Evolutionary conservation across 164 flowering plant genomes (phyloP).

Genomic region (Berberis vulgaris): DNA sequence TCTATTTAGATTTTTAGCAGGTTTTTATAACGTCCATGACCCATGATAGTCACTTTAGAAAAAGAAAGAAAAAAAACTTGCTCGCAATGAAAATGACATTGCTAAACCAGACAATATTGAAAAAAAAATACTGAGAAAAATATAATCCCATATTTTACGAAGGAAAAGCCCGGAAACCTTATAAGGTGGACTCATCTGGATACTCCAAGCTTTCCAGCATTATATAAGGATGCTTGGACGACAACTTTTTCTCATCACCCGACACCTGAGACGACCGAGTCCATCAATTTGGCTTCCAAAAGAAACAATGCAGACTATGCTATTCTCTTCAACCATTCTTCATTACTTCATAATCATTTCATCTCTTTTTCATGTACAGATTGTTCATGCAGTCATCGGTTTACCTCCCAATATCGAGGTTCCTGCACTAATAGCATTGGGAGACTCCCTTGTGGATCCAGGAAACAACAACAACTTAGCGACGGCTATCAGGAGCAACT

Average conservation of each 20-base stretch:
- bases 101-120: too few species aligned
- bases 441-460: conserved; percentile 50
- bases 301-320: neutral
- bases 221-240: too few species aligned
- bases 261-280: neutral
- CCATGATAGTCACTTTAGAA: too few species aligned
- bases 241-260: too few species aligned
- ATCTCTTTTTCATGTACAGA: neutral
- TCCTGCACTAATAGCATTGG: conserved; percentile 39
- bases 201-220: too few species aligned
- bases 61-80: too few species aligned
- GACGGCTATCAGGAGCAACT: conserved; percentile 26
- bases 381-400: neutral
- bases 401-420: conserved; percentile 9
- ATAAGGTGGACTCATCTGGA: neutral
- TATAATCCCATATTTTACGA: too few species aligned
- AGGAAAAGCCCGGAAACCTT: neutral
- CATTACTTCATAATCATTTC: neutral
- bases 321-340: conserved; percentile 21
- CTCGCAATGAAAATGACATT: too few species aligned
- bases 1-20: too few species aligned
- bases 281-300: neutral
- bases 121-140: too few species aligned
- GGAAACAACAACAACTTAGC: conserved; percentile 45
- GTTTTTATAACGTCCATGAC: too few species aligned